Base-by-base conservation (phyloP, 208 protist species). In the Crithidia mellificae region DNA sequence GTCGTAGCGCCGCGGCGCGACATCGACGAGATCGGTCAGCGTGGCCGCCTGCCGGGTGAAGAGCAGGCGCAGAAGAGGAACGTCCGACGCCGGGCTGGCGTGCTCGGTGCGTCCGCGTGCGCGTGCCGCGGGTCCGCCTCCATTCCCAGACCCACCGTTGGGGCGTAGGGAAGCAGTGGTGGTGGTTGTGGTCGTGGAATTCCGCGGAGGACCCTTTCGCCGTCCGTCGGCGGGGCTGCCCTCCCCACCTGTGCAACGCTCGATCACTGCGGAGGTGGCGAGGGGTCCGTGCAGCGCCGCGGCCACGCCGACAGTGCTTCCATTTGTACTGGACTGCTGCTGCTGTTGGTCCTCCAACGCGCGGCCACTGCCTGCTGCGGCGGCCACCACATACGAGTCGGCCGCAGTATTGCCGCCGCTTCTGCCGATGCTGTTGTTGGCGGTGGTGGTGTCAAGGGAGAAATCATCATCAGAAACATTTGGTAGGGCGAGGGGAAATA, bases 401-500 rank as follows among this genome's bases (percentile, higher is more conserved):
- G n/a, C n/a, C n/a, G n/a, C n/a, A n/a, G n/a, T n/a, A 17, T 11
- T 29, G 20, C 30, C 24, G 30, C 24, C 19, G 12, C 36, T 39
- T 25, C 6, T n/a, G n/a, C 24, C n/a, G n/a, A 24, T 44, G 32
- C 14, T 5, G 6, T 15, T n/a, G 22, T n/a, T 36, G 27, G 22
- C 41, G 30, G 6, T 46, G 22, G 39, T 24, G 43, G 17, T 24
- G 14, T 63, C 69, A 19, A 41, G 5, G 49, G 30, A 7, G 54
- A 30, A 4, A 20, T 52, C 51, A 46, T 63, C 46, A 25, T 63
- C 12, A 38, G 36, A 19, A 34, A 38, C 25, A 43, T 38, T 61
- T 6, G 81, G 81, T 17, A 86, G 32, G 8, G 64, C 59, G 9
- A 86, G 70, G 12, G 81, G 81, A 36, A 74, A 86, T 3, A 80